Conservation (phyloP, 352 stramenopile species). For the Thalassiosira mediterranea region DNA sequence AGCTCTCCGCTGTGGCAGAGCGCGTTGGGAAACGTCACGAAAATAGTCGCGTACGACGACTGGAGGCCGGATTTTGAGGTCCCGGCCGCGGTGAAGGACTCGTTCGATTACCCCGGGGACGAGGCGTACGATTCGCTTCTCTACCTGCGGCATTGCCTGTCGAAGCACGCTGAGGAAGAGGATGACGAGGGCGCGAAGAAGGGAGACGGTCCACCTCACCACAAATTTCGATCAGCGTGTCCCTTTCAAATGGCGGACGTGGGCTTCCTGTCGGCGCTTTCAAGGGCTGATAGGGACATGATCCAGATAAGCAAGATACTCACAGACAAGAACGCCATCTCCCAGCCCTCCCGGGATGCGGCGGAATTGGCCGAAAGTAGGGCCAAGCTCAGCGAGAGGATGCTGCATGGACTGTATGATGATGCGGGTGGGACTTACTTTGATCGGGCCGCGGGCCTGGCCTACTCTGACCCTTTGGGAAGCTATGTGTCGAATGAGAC, state of each 20-base stretch:
- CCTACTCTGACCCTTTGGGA: background rate
- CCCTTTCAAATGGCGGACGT: constrained; percentile 62
- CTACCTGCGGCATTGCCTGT: constrained; percentile 49
- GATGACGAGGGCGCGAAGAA: background rate
- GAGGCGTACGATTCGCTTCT: constrained; percentile 48
- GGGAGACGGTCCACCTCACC: background rate
- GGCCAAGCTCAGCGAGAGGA: constrained; percentile 9
- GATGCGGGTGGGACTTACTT: constrained; percentile 37
- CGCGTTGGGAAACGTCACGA: constrained; percentile 36
- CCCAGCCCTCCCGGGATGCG: constrained; percentile 12
- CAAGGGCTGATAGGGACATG: constrained; percentile 49
- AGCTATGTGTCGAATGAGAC: constrained; percentile 21
- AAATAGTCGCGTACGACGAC: constrained; percentile 12
- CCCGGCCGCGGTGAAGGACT: constrained; percentile 31
- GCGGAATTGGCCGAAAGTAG: constrained; percentile 17
- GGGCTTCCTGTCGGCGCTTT: constrained; percentile 46
- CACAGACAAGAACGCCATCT: constrained; percentile 38
- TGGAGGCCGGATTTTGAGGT: constrained; percentile 40
- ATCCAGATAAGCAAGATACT: constrained; percentile 47
- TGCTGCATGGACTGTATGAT: constrained; percentile 47
- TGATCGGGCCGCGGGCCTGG: constrained; percentile 22
- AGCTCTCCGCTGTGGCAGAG: constrained; percentile 40
- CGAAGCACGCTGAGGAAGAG: constrained; percentile 1
- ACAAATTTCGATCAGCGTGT: constrained; percentile 16
- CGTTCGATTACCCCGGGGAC: constrained; percentile 54